phyloP scores from a whole-genome alignment of 177 flowering plant genomes.

The Telopea speciosissima region DNA sequence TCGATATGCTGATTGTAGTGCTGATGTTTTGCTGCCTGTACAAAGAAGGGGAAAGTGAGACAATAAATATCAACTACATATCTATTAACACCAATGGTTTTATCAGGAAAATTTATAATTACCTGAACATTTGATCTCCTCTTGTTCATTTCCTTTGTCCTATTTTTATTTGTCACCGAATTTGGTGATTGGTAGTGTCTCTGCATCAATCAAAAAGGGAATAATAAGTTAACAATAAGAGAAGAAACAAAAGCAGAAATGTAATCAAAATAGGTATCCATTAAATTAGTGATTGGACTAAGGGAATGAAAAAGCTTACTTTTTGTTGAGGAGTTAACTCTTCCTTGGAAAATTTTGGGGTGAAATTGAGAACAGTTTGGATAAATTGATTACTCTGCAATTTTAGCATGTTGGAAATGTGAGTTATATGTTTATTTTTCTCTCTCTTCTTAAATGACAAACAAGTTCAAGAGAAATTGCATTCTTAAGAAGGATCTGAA shows the following conservation, averaged over 20 bases:
- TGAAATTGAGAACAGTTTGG: background rate
- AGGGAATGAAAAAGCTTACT: background rate
- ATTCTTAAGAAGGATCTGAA: too few species aligned
- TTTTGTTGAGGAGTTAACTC: background rate
- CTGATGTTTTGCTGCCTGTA: too few species aligned
- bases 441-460: too few species aligned
- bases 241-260: background rate
- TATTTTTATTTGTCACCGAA: conserved; percentile 6
- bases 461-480: too few species aligned
- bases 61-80: too few species aligned
- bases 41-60: too few species aligned
- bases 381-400: conserved; percentile 1
- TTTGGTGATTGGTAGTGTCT: conserved; percentile 6
- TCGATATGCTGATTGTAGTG: too few species aligned
- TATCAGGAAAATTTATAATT: background rate
- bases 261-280: background rate
- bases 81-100: too few species aligned
- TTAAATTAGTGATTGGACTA: background rate
- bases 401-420: background rate
- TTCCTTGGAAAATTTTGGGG: background rate
- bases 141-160: conserved; percentile 11
- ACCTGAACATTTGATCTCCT: conserved; percentile 9
- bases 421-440: too few species aligned
- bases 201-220: conserved; percentile 1
- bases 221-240: background rate